phyloP scores from a whole-genome alignment of 2,329 filamentous ascomycete genomes.

The Clonostachys rhizophaga region DNA sequence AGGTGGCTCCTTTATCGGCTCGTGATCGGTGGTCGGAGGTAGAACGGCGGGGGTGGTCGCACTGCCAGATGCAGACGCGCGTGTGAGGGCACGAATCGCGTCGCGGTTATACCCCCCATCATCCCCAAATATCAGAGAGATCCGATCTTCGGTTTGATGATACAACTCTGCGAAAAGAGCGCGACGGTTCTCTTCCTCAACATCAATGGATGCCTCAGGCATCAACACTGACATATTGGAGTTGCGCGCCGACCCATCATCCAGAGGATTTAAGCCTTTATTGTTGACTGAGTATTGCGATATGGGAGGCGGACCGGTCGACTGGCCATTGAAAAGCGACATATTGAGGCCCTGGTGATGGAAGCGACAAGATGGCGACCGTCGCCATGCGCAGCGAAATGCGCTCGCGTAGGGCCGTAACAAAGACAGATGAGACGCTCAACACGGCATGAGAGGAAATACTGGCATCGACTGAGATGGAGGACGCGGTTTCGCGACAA shows the following conservation, averaged over 20 bases:
- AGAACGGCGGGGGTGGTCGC: conserved; percentile 23
- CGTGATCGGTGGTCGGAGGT: conserved; percentile 54
- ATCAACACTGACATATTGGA: conserved; percentile 12
- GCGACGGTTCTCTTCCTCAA: conserved; percentile 66
- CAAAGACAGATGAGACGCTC: conserved; percentile 37
- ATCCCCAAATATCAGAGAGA: conserved; percentile 68
- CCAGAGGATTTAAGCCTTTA: conserved; percentile 50
- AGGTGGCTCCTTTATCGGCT: conserved; percentile 54
- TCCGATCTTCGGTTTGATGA: conserved; percentile 70
- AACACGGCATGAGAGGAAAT: conserved; percentile 45
- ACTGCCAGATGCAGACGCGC: conserved; percentile 27
- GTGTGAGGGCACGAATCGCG: conserved; percentile 49
- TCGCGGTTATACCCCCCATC: conserved; percentile 47
- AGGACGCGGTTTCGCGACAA: conserved; percentile 27
- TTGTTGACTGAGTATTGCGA: conserved; percentile 40
- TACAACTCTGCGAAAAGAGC: conserved; percentile 74
- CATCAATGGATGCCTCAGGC: conserved; percentile 56
- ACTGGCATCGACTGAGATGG: conserved; percentile 50
- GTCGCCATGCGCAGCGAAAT: conserved; percentile 52
- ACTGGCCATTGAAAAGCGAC: conserved; percentile 64
- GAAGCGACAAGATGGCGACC: conserved; percentile 38
- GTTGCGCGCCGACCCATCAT: conserved; percentile 52
- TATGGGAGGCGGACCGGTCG: conserved; percentile 58
- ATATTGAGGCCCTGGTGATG: conserved; percentile 51
- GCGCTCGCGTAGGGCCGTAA: conserved; percentile 46